Evolutionary conservation across 1,284 basidiomycete genomes (phyloP), one percentile per base, ranked within the genome.

Genomic region (Cryptococcus deneoformans): DNA sequence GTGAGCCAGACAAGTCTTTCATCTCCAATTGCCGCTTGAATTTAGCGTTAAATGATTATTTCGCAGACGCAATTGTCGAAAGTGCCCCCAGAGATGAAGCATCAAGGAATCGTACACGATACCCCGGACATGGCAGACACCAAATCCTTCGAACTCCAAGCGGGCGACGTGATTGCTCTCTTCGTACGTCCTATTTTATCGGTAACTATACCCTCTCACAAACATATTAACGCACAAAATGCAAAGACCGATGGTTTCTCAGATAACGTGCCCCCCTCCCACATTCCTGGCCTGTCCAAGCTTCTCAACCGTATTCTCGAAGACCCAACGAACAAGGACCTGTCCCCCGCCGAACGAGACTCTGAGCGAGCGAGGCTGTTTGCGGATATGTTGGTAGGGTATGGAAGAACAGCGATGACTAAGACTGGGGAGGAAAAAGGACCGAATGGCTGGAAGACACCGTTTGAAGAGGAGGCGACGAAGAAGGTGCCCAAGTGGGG

Each of bases 231-330:
- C 14, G 12, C 37, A 20, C 20, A 20, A 20, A 20, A 20, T 20
- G 20, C 11, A 2, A 61, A 79, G 68, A 83, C 82, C n/a, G 83
- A 84, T 64, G 83, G 83, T 0, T 69, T 82, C 45, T 77, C 76
- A 45, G 83, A 84, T 65, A 84, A 84, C 65, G 76, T 82, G 46
- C 79, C 79, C 38, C 55, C 69, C 1, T 56, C 69, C 36, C 78
- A 80, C 56, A 62, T 70, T 29, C 49, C 49, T 11, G n/a, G n/a
- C 24, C 70, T 80, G 14, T 55, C 64, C 46, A 20, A 40, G 7
- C 61, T 63, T 8, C 57, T 75, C 29, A 60, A 65, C 50, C 53
- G 63, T 39, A 59, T 74, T 34, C 62, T 75, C 14, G 42, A 53
- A 7, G 63, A 61, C 37, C 70, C 73, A 38, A 61, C 60, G 2